Evolutionary conservation across 352 stramenopile species (phyloP).

Genomic region (Phytopythium delawarense): DNA sequence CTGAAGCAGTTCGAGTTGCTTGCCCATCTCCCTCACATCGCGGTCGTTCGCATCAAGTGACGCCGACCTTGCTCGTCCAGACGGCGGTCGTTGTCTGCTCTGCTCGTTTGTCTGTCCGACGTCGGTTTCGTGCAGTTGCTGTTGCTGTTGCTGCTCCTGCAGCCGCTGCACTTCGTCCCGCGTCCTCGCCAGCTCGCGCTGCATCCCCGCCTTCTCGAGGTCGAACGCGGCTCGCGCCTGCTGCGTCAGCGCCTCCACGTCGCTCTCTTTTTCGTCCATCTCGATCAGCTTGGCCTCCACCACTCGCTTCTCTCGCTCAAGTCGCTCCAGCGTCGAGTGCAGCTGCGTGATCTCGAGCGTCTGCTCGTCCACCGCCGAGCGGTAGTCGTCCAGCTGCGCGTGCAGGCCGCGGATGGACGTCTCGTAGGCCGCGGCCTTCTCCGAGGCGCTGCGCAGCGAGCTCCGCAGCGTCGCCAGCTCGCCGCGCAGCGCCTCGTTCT

Average conservation of each 20-base stretch:
- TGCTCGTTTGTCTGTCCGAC: background rate
- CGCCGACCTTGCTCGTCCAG: background rate
- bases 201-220: constrained; percentile 45
- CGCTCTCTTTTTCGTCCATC: constrained; percentile 62
- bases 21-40: constrained; percentile 32
- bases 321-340: constrained; percentile 42
- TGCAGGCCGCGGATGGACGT: constrained; percentile 36
- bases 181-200: constrained; percentile 37
- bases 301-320: constrained; percentile 47
- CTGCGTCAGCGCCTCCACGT: constrained; percentile 45
- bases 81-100: background rate
- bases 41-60: constrained; percentile 2
- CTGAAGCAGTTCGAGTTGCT: constrained; percentile 59
- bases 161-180: constrained; percentile 34
- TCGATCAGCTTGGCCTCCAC: constrained; percentile 69
- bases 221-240: constrained; percentile 48
- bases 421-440: constrained; percentile 44
- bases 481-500: constrained; percentile 60
- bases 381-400: constrained; percentile 47
- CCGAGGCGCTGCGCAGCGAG: constrained; percentile 32
- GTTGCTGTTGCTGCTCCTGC: constrained; percentile 30
- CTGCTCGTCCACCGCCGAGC: constrained; percentile 56
- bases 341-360: constrained; percentile 62
- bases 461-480: constrained; percentile 24
- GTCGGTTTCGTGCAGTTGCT: constrained; percentile 21